Base-by-base conservation (phyloP, 2,329 filamentous ascomycete species). In the Penicillium sp. region DNA sequence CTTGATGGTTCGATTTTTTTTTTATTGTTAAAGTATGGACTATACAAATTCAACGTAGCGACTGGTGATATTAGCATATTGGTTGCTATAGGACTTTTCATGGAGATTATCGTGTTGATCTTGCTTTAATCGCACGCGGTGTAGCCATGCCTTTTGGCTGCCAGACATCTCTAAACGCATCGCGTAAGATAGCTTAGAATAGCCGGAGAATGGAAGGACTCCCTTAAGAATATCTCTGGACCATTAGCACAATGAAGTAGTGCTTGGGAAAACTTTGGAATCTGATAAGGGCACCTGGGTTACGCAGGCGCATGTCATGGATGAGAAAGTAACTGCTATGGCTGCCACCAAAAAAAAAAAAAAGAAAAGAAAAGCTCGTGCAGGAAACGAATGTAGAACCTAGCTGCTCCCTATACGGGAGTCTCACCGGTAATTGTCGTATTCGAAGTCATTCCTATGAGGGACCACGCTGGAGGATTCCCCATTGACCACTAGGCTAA, bases 1-100 rank as follows among this genome's bases (percentile, higher is more conserved):
- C 23, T 44, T 68, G 29, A 52, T 60, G 8, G 47, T 65, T 2
- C 55, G 65, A 14, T 58, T 14, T 64, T 63, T 40, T 63, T 65
- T 40, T 32, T 68, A 36, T 30, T 66, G 10, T 53, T 50, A 47
- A 49, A 64, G 32, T 62, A 57, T 55, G 65, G 62, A 0, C 51
- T 61, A 10, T 14, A n/a, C 3, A 59, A 47, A 13, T 64, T 61
- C 51, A 62, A 55, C 14, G 53, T 60, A 7, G 52, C 46, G 4
- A 50, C 41, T 32, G 63, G 65, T 4, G 47, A 61, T 44, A 46
- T 53, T 2, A 50, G 58, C 8, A 39, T 61, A 13, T 53, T 62
- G 53, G 56, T 58, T 48, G 61, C 60, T 4, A 67, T 67, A 61
- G 57, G 60, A 3, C 39, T 68, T 30, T 39, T 66, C 47, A 67